Conservation (phyloP, 2,329 filamentous ascomycete species). For the Pseudogymnoascus sp. region DNA sequence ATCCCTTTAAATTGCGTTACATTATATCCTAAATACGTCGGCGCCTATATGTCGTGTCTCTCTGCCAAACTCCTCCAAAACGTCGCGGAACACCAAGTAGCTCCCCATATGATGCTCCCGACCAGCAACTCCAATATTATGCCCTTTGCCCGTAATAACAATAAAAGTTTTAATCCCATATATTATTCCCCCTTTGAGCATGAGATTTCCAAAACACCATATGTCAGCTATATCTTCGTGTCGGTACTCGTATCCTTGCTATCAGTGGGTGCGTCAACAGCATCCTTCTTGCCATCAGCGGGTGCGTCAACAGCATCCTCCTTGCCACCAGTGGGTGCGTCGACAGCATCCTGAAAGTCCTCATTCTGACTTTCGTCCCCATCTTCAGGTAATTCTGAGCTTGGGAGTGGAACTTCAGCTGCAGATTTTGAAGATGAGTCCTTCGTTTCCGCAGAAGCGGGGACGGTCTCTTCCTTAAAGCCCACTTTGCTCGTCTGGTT, state of each 20-base stretch:
- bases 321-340: background rate
- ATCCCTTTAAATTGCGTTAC: too few species aligned
- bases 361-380: background rate
- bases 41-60: background rate
- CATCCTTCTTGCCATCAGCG: background rate
- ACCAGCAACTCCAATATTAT: conserved; percentile 3
- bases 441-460: background rate
- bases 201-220: background rate
- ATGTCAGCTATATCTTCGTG: conserved; percentile 1
- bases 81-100: background rate
- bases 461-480: background rate
- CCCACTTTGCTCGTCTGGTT: background rate
- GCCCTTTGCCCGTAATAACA: background rate
- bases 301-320: background rate
- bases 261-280: background rate
- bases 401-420: background rate
- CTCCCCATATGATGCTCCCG: conserved; percentile 1
- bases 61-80: background rate
- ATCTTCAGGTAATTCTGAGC: background rate
- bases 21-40: background rate
- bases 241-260: background rate
- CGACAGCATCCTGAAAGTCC: background rate
- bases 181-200: background rate
- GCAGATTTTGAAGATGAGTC: background rate
- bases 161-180: background rate